Evolutionary conservation across 169 alveolate genomes (phyloP).

Genomic region (Amoebophrya sp.): DNA sequence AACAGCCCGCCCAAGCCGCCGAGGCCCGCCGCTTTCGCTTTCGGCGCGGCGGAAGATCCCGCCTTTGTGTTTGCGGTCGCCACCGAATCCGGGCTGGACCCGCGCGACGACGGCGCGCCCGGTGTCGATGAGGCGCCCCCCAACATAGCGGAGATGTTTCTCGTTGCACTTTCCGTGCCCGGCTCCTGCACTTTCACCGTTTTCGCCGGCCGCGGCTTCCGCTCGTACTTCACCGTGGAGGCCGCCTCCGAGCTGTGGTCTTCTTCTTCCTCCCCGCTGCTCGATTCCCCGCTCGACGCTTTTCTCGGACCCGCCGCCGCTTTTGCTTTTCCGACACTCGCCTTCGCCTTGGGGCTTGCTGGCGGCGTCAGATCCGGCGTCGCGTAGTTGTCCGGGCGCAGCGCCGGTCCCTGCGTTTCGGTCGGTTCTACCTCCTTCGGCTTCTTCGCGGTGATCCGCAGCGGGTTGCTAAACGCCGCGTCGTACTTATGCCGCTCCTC

Average conservation of each 20-base stretch:
- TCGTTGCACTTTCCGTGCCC: no score
- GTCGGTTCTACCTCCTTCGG: not conserved
- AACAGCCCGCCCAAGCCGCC: not conserved
- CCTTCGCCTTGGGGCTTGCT: no score
- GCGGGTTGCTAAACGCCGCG: not conserved
- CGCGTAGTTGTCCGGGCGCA: not conserved
- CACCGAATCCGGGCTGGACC: no score
- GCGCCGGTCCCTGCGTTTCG: not conserved
- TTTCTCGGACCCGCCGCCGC: not conserved
- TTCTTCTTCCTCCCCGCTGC: not conserved
- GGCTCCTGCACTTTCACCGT: not conserved
- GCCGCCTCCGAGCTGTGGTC: not conserved
- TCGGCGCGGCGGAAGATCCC: no score
- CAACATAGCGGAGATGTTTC: no score
- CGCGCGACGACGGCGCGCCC: no score
- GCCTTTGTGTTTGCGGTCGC: no score
- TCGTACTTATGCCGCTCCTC: not conserved
- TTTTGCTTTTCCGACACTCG: not conserved
- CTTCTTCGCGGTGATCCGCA: not conserved
- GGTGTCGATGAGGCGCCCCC: no score
- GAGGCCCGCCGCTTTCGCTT: not conserved
- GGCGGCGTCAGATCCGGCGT: no score
- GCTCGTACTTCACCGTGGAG: not conserved
- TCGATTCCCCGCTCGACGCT: not conserved
- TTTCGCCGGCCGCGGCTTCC: no score